Percentiles rank a stretch among this genome's conserved stretches.
Conservation (phyloP, 2,329 filamentous ascomycete genomes). For the Penicillium sp. region DNA sequence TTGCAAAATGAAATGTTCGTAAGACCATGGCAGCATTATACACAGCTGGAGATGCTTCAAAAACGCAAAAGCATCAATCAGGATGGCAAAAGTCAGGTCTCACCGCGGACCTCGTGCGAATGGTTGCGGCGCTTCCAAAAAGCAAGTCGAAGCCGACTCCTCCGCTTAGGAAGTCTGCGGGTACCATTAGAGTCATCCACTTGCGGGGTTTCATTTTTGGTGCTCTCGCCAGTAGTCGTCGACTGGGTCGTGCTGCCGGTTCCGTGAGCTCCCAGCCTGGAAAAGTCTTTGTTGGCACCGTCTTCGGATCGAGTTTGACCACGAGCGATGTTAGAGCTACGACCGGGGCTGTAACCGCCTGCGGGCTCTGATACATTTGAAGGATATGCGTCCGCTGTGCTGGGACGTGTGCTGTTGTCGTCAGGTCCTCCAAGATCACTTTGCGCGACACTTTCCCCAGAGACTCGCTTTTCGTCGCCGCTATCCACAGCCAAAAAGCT, state of each 20-base stretch:
- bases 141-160: constrained; percentile 42
- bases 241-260: constrained; percentile 32
- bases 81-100: constrained; percentile 27
- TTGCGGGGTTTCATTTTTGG: constrained; percentile 25
- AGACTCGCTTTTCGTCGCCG: constrained; percentile 38
- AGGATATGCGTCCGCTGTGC: constrained; percentile 31
- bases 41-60: constrained; percentile 11
- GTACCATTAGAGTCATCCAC: constrained; percentile 24
- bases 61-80: constrained; percentile 9
- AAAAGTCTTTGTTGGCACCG: constrained; percentile 26
- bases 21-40: constrained; percentile 27
- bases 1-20: constrained; percentile 29
- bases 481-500: constrained; percentile 46
- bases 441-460: constrained; percentile 29
- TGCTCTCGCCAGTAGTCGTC: constrained; percentile 28
- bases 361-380: constrained; percentile 22
- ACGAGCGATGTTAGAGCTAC: constrained; percentile 21
- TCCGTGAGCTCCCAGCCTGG: constrained; percentile 24
- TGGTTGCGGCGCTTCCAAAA: constrained; percentile 43
- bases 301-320: constrained; percentile 22
- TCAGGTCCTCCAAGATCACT: constrained; percentile 35
- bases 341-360: constrained; percentile 25
- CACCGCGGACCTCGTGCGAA: constrained; percentile 35
- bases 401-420: constrained; percentile 30
- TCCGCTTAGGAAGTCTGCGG: constrained; percentile 37